These are phyloP conservation scores for Brettanomyces custersianus DNA, from an alignment of 805 yeast genomes.

Conservation along the genomic window DNA sequence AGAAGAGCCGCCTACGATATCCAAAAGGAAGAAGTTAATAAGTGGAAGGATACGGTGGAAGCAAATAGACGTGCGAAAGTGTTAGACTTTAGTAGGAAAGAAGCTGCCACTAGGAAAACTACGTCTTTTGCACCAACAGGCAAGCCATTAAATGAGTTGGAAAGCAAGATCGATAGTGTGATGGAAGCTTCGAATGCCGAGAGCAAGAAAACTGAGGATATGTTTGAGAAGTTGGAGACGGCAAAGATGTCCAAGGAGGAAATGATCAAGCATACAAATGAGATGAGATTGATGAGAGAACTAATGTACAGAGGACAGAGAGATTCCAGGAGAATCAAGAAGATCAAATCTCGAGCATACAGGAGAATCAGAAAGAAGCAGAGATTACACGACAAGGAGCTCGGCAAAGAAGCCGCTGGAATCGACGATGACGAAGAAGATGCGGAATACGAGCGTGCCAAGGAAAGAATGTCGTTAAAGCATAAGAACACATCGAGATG, in stretches of 20 bases:
- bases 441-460: constrained; percentile 68
- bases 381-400: constrained; percentile 54
- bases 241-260: constrained; percentile 79
- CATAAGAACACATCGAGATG: constrained; percentile 84
- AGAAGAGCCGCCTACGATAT: constrained; percentile 86
- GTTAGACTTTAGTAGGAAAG: constrained; percentile 45
- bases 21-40: constrained; percentile 74
- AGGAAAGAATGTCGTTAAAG: constrained; percentile 85
- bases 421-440: constrained; percentile 48
- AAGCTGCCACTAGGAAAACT: constrained; percentile 43
- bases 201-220: constrained; percentile 69
- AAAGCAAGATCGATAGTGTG: constrained; percentile 51
- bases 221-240: constrained; percentile 78
- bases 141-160: constrained; percentile 51
- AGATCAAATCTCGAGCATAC: constrained; percentile 87
- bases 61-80: constrained; percentile 80
- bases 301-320: constrained; percentile 93
- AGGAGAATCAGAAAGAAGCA: constrained; percentile 84
- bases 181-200: constrained; percentile 57
- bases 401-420: constrained; percentile 51
- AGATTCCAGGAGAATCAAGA: constrained; percentile 83
- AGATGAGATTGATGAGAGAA: constrained; percentile 87
- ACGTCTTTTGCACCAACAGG: constrained; percentile 46
- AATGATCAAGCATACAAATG: constrained; percentile 63
- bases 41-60: constrained; percentile 82